phyloP scores from a whole-genome alignment of 2,329 filamentous ascomycete species.

The Talaromyces islandicus region DNA sequence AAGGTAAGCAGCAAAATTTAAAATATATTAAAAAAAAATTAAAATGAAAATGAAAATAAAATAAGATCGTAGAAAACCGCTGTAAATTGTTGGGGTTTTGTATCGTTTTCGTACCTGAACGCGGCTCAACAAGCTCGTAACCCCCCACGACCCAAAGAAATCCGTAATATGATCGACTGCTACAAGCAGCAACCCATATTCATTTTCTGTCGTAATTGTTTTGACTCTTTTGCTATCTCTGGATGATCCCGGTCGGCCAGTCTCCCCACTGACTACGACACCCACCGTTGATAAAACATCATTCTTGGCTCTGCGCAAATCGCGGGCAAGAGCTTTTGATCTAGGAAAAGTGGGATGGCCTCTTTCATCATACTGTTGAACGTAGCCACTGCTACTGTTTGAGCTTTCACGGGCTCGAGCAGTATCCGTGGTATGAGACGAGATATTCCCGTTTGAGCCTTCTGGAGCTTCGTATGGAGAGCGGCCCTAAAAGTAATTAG shows the following conservation, averaged over 20 bases:
- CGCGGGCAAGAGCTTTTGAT: slow-evolving; percentile 33
- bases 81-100: background rate
- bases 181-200: slow-evolving; percentile 36
- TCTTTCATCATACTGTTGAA: slow-evolving; percentile 43
- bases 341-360: slow-evolving; percentile 42
- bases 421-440: slow-evolving; percentile 7
- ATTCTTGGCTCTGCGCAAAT: slow-evolving; percentile 44
- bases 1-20: background rate
- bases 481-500: slow-evolving; percentile 29
- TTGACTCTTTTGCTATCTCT: slow-evolving; percentile 34
- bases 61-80: background rate
- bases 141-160: slow-evolving; percentile 39
- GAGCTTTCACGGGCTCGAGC: slow-evolving; percentile 16
- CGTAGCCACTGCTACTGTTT: slow-evolving; percentile 34
- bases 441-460: slow-evolving; percentile 12
- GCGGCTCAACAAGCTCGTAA: slow-evolving; percentile 29
- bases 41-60: too few species aligned
- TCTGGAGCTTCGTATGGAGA: slow-evolving; percentile 42
- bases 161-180: slow-evolving; percentile 36
- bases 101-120: slow-evolving; percentile 28
- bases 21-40: too few species aligned
- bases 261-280: slow-evolving; percentile 39
- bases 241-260: slow-evolving; percentile 27
- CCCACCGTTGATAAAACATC: slow-evolving; percentile 46
- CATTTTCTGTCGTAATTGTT: slow-evolving; percentile 36